phyloP scores from a whole-genome alignment of 495 filamentous ascomycete genomes.

The Trichoderma asperelloides region DNA sequence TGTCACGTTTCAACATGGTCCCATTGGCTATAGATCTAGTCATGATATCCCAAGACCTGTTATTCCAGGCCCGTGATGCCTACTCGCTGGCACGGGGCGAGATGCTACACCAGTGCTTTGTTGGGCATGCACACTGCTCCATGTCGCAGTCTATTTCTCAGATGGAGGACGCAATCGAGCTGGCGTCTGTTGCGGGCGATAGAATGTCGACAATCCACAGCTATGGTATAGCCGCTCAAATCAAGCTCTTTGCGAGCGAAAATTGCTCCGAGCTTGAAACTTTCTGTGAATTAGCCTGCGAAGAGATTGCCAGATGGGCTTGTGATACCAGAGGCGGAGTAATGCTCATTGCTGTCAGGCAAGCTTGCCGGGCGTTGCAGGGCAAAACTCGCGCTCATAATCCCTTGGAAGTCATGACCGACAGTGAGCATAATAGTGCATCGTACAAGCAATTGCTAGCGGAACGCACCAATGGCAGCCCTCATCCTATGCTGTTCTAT shows the following conservation, averaged over 20 bases:
- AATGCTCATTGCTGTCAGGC: conserved; percentile 59
- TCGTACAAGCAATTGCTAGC: conserved; percentile 55
- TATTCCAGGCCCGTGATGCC: conserved; percentile 57
- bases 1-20: conserved; percentile 64
- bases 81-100: conserved; percentile 63
- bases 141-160: conserved; percentile 50
- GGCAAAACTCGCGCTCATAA: conserved; percentile 62
- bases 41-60: conserved; percentile 52
- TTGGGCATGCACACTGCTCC: conserved; percentile 62
- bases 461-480: conserved; percentile 27
- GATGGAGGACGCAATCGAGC: conserved; percentile 61
- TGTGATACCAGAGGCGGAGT: conserved; percentile 72
- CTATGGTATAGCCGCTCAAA: conserved; percentile 60
- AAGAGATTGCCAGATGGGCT: conserved; percentile 68
- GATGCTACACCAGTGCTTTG: conserved; percentile 63
- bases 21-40: conserved; percentile 59
- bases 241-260: conserved; percentile 64
- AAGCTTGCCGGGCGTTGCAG: conserved; percentile 70
- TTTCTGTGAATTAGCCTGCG: conserved; percentile 61
- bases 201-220: conserved; percentile 66
- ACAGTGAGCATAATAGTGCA: conserved; percentile 55
- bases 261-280: conserved; percentile 67
- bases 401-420: conserved; percentile 55
- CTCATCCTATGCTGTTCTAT: conserved; percentile 60
- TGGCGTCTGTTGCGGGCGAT: conserved; percentile 63